Percentiles rank a stretch among this genome's conserved stretches.
Evolutionary conservation across 352 stramenopile genomes (phyloP).

Genomic region (Sclerospora graminicola): DNA sequence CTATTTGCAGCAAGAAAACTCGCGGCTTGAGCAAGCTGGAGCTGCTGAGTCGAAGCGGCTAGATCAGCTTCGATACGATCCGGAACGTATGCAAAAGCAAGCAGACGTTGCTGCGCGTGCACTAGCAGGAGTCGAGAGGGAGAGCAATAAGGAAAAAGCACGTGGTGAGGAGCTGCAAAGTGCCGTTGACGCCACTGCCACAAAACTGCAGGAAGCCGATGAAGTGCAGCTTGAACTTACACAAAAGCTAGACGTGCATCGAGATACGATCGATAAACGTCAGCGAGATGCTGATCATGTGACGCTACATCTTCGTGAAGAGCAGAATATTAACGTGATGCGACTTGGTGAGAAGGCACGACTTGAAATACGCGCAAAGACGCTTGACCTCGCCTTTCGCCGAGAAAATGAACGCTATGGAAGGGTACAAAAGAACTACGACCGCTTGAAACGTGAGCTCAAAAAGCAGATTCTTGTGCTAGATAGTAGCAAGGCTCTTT

Average conservation of each 20-base stretch:
- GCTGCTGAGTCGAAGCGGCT: constrained; percentile 49
- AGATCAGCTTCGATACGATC: constrained; percentile 56
- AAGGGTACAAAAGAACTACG: constrained; percentile 66
- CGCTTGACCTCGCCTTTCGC: constrained; percentile 33
- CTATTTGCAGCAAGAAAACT: constrained; percentile 54
- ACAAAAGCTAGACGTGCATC: constrained; percentile 85
- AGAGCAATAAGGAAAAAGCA: constrained; percentile 44
- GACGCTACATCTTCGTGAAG: constrained; percentile 74
- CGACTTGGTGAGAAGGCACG: constrained; percentile 59
- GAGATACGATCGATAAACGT: constrained; percentile 85
- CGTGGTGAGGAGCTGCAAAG: constrained; percentile 28
- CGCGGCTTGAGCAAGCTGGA: constrained; percentile 33
- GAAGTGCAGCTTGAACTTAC: constrained; percentile 67
- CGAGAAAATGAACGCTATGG: constrained; percentile 56
- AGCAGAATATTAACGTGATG: constrained; percentile 74
- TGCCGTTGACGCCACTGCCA: constrained; percentile 27
- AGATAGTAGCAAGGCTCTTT: constrained; percentile 58
- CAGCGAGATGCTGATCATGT: constrained; percentile 88
- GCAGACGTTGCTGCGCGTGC: constrained; percentile 80
- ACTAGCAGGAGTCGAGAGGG: constrained; percentile 49
- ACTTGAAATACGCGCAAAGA: constrained; percentile 52
- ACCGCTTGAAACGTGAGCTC: constrained; percentile 75
- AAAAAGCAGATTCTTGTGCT: constrained; percentile 82
- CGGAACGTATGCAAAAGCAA: constrained; percentile 75
- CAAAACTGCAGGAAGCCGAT: constrained; percentile 62